phyloP scores from a whole-genome alignment of 2,329 filamentous ascomycete species.

The Fusarium newnesense region DNA sequence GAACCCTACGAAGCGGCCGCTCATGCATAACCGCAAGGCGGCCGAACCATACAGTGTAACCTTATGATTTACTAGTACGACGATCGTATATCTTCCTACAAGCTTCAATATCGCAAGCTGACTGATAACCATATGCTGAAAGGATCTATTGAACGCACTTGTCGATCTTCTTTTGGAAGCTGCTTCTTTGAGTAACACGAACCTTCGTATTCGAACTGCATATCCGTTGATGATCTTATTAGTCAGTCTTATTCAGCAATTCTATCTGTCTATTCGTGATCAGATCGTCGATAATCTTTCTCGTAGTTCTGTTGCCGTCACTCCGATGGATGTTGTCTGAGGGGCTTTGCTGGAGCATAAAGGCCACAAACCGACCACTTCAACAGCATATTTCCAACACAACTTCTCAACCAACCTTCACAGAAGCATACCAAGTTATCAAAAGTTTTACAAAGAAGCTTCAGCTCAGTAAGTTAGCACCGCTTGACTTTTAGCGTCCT shows the following conservation, averaged over 20 bases:
- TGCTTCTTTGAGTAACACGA: too few relatives aligned
- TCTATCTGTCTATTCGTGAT: accelerated
- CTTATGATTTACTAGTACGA: not conserved
- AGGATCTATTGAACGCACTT: not conserved
- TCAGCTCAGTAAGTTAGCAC: accelerated
- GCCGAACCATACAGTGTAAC: not conserved
- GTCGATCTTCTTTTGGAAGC: not conserved
- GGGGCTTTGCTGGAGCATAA: not conserved
- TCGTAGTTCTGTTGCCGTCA: accelerated
- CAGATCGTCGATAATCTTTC: not conserved
- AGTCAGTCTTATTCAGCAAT: not conserved
- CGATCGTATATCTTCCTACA: accelerated
- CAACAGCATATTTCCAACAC: accelerated
- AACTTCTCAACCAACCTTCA: accelerated
- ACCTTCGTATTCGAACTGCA: not conserved
- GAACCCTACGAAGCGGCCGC: not conserved
- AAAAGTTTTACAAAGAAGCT: accelerated
- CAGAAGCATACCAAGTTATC: accelerated
- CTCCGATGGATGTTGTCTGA: accelerated
- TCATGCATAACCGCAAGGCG: not conserved
- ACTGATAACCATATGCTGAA: too few relatives aligned
- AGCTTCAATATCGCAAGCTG: accelerated
- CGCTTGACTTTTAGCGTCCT: accelerated
- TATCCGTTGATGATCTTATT: accelerated
- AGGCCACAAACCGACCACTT: accelerated